phyloP scores from a whole-genome alignment of 2,329 filamentous ascomycete genomes.

The Colletotrichum sp. region DNA sequence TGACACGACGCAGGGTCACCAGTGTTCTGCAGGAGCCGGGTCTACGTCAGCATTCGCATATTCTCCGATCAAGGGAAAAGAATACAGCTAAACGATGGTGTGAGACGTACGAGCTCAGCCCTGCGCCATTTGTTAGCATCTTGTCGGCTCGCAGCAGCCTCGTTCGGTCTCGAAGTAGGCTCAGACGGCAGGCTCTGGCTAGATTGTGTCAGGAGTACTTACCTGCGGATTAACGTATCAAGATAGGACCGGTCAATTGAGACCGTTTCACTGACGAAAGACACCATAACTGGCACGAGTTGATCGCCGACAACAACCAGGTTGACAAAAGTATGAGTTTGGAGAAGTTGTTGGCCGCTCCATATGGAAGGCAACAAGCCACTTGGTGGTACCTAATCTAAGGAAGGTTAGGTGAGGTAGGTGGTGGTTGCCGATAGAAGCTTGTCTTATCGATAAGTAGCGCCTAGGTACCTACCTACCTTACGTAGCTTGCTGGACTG shows the following conservation, averaged over 20 bases:
- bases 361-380: neutral
- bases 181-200: neutral
- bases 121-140: conserved; percentile 22
- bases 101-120: conserved; percentile 31
- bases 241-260: conserved; percentile 65
- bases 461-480: too few species aligned
- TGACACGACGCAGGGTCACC: conserved; percentile 21
- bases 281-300: conserved; percentile 27
- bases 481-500: neutral
- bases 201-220: conserved; percentile 29
- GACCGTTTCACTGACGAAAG: conserved; percentile 13
- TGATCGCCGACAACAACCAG: neutral
- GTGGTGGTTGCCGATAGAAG: neutral
- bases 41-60: neutral
- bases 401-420: neutral
- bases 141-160: neutral
- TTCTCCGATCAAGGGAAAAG: neutral
- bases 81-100: too few species aligned
- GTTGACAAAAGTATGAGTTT: neutral
- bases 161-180: neutral
- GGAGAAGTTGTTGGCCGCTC: neutral
- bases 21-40: conserved; percentile 17
- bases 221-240: conserved; percentile 67
- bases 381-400: neutral
- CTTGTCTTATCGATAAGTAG: neutral